phyloP scores from a whole-genome alignment of 306 rosid genomes.

The cucumber (Cucumis sativus) region Cucumber_9930_V3 NC_026661.2:1137001-1137500 shows the following conservation, averaged over 20 bases:
- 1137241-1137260: conserved; percentile 87
- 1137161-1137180: conserved; percentile 89
- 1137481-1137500: conserved; percentile 92
- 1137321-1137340: conserved; percentile 85
- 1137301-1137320: conserved; percentile 53
- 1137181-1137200: conserved; percentile 80
- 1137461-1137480: conserved; percentile 87
- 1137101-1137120: conserved; percentile 78
- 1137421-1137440: conserved; percentile 96
- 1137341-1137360: conserved; percentile 89
- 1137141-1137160: conserved; percentile 89
- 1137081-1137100: conserved; percentile 92
- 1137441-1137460: conserved; percentile 86
- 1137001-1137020: conserved; percentile 77
- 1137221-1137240: conserved; percentile 62
- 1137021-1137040: conserved; percentile 97
- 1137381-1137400: conserved; percentile 83
- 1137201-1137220: conserved; percentile 71
- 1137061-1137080: conserved; percentile 96
- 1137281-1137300: conserved; percentile 48
- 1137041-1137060: conserved; percentile 87
- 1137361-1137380: conserved; percentile 98
- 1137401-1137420: conserved; percentile 77
- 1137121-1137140: conserved; percentile 83
- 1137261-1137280: conserved; percentile 53